phyloP scores from a whole-genome alignment of 441 rosid species.

The Brassica balearica region DNA sequence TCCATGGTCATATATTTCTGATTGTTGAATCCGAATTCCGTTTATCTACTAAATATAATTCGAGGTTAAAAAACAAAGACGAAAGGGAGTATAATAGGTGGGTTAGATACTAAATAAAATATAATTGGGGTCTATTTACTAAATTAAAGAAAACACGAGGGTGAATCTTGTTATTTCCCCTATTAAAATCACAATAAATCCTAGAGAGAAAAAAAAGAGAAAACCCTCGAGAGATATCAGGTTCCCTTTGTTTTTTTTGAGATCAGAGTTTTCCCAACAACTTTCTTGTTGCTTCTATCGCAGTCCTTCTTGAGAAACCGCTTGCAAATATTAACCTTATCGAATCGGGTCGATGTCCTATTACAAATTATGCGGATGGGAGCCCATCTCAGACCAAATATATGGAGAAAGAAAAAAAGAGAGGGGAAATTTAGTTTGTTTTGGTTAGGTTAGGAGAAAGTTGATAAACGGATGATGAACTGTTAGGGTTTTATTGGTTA shows the following conservation, averaged over 20 bases:
- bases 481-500: neutral
- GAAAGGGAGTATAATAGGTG: neutral
- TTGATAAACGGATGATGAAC: neutral
- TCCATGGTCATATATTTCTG: neutral
- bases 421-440: neutral
- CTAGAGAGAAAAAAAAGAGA: neutral
- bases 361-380: neutral
- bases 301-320: conserved; percentile 45
- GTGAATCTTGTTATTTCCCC: neutral
- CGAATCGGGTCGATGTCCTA: conserved; percentile 48
- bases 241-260: conserved; percentile 42
- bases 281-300: conserved; percentile 19
- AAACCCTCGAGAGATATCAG: neutral
- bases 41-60: neutral
- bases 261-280: conserved; percentile 28
- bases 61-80: neutral
- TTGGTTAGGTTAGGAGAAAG: neutral
- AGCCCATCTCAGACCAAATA: conserved; percentile 7
- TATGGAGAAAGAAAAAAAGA: conserved; percentile 12
- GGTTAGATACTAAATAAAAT: neutral
- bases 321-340: conserved; percentile 53
- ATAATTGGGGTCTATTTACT: neutral
- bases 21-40: conserved; percentile 5
- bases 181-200: neutral
- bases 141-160: neutral